Conservation (phyloP, 805 yeast species). For the Jamesozyma lodderae region DNA sequence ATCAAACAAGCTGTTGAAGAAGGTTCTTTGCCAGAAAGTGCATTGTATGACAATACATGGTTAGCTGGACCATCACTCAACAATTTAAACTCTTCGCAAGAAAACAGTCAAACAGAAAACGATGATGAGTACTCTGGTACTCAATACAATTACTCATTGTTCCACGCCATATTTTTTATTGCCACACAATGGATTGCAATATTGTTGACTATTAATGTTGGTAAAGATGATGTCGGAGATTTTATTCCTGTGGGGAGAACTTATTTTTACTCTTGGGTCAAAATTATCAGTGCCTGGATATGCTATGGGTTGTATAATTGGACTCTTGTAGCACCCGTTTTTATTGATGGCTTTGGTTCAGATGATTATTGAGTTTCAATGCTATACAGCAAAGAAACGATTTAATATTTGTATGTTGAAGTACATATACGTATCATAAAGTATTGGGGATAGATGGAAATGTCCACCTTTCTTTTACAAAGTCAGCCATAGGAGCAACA, state of each 20-base stretch:
- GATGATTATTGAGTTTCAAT: slow-evolving; percentile 17
- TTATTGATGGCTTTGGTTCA: slow-evolving; percentile 76
- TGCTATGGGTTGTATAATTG: slow-evolving; percentile 81
- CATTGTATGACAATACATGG: slow-evolving; percentile 65
- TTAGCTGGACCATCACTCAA: slow-evolving; percentile 19
- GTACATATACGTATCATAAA: too few species aligned
- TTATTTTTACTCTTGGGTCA: slow-evolving; percentile 90
- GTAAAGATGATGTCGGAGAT: slow-evolving; percentile 73
- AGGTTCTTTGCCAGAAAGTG: slow-evolving; percentile 91
- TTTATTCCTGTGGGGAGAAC: slow-evolving; percentile 97
- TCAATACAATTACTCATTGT: slow-evolving; percentile 75
- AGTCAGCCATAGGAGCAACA: too few species aligned
- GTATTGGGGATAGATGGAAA: too few species aligned
- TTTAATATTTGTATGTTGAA: background rate
- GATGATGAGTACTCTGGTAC: slow-evolving; percentile 59
- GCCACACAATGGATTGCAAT: slow-evolving; percentile 98
- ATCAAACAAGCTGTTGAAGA: slow-evolving; percentile 91
- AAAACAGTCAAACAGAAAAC: slow-evolving; percentile 30
- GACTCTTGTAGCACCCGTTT: slow-evolving; percentile 84
- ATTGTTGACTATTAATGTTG: slow-evolving; percentile 81
- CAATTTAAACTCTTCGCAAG: slow-evolving; percentile 20
- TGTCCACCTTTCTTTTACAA: too few species aligned
- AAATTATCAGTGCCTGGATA: slow-evolving; percentile 84
- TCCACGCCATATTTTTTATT: slow-evolving; percentile 83
- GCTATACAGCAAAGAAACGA: too few species aligned